Base-by-base conservation (phyloP, 2,329 filamentous ascomycete species). In the Fusarium albidum region DNA sequence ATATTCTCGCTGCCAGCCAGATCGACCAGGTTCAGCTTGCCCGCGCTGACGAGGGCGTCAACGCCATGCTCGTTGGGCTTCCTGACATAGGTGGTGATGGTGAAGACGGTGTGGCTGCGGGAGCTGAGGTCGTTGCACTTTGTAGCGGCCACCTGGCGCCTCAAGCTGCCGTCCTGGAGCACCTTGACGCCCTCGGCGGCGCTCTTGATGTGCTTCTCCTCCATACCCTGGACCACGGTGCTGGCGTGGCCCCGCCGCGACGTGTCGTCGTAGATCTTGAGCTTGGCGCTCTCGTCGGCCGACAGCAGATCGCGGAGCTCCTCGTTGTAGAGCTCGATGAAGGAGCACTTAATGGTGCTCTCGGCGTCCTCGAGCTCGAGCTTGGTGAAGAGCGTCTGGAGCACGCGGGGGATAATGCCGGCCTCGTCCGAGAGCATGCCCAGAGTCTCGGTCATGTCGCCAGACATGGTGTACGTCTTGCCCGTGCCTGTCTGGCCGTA, bases 391-490 rank as follows among this genome's bases (percentile, higher is more conserved):
- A 99, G 82, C 0, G 90, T 85, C 68, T 97, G 89, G 0, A 99
- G 79, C 1, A 93, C 92, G 41, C 96, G 88, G 18, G 96, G 96
- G 57, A 99, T 95, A 65, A 99, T 98, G 66, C 95, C 95, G 25
- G 96, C 95, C 32, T 87, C 89, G 69, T 98, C 95, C 2, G 94
- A 94, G 12, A 96, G 81, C 54, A 96, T 86, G 2, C 94, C 92
- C 31, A 92, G 75, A 0, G 86, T 91, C 65, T 97, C 91, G 12
- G 84, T 91, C 86, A 99, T 97, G 73, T 99, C 94, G 49, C 95
- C 95, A 1, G 94, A 96, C 95, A 99, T 99, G 18, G 95, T 99
- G 74, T 99, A 99, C 12, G 95, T 99, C 74, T 99, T 99, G 66
- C 95, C 95, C 0, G 95, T 99, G 37, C 95, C 95, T 0, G 95